Percentiles rank a stretch among this genome's conserved stretches.
phyloP scores from a whole-genome alignment of 805 yeast species.

The Candida nanaspora region DNA sequence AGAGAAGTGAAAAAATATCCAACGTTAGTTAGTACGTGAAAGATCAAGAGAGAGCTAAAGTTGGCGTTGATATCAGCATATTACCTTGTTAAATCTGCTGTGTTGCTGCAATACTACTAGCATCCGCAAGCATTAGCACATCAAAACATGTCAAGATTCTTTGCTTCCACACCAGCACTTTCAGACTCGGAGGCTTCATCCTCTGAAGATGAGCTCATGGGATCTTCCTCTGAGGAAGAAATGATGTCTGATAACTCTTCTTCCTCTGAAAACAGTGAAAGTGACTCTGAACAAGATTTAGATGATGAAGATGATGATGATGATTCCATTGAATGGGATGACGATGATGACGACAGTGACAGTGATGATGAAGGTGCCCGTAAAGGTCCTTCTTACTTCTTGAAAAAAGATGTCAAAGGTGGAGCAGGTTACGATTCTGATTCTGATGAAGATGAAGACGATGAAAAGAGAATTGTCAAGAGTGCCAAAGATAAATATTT shows the following conservation, averaged over 20 bases:
- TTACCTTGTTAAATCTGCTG: too few relatives aligned
- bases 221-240: slow-evolving; percentile 56
- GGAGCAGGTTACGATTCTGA: slow-evolving; percentile 31
- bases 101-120: too few relatives aligned
- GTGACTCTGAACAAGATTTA: slow-evolving; percentile 9
- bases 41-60: too few relatives aligned
- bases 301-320: slow-evolving; percentile 32
- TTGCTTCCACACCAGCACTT: slow-evolving; percentile 50
- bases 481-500: slow-evolving; percentile 88
- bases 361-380: slow-evolving; percentile 33
- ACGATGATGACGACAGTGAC: slow-evolving; percentile 40
- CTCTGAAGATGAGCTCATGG: slow-evolving; percentile 42
- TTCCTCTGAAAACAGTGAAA: slow-evolving; percentile 33
- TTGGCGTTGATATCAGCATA: too few relatives aligned
- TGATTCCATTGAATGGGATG: slow-evolving; percentile 36
- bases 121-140: too few relatives aligned
- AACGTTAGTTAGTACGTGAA: background rate
- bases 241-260: slow-evolving; percentile 8
- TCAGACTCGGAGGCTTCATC: slow-evolving; percentile 46
- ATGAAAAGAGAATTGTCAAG: slow-evolving; percentile 78
- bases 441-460: slow-evolving; percentile 41
- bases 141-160: slow-evolving; percentile 78
- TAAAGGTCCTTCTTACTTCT: slow-evolving; percentile 48
- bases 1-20: background rate
- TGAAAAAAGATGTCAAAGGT: slow-evolving; percentile 32